Conservation (phyloP, 208 protist species). For the Strigomonas oncopelti region DNA sequence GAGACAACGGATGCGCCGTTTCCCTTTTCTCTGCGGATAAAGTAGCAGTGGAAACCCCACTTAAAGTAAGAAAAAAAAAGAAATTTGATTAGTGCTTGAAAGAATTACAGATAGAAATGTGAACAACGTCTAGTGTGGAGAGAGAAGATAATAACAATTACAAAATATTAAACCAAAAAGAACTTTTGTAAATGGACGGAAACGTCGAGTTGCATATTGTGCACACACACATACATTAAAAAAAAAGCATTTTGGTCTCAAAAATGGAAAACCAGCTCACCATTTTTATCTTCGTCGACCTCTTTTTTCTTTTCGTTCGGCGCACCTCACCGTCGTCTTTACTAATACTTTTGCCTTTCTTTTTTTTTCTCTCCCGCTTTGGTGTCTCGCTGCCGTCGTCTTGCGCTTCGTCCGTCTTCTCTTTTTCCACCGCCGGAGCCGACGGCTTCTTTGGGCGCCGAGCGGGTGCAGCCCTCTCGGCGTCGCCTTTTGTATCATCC, state of each 20-base stretch:
- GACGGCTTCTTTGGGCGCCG: neutral
- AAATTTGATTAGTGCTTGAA: neutral
- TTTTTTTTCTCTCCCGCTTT: neutral
- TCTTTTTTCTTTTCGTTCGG: no score
- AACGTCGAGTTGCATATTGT: no score
- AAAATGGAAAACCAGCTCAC: no score
- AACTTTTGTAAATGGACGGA: no score
- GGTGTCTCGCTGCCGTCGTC: neutral
- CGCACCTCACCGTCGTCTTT: no score
- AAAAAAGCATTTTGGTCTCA: no score
- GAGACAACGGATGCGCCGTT: no score
- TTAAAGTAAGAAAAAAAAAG: neutral
- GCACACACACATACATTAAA: no score
- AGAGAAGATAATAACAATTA: neutral
- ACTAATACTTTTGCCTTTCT: neutral
- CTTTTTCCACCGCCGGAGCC: slow-evolving; percentile 13
- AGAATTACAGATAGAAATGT: neutral
- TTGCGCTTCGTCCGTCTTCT: neutral
- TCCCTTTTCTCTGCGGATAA: neutral
- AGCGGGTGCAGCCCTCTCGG: no score
- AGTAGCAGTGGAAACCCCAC: neutral
- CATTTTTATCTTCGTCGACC: no score
- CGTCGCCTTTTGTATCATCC: no score
- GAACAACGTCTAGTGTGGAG: neutral
- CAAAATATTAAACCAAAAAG: neutral